Evolutionary conservation across 331 rosid genomes (phyloP).

Genomic region (Quercus lobata): DNA sequence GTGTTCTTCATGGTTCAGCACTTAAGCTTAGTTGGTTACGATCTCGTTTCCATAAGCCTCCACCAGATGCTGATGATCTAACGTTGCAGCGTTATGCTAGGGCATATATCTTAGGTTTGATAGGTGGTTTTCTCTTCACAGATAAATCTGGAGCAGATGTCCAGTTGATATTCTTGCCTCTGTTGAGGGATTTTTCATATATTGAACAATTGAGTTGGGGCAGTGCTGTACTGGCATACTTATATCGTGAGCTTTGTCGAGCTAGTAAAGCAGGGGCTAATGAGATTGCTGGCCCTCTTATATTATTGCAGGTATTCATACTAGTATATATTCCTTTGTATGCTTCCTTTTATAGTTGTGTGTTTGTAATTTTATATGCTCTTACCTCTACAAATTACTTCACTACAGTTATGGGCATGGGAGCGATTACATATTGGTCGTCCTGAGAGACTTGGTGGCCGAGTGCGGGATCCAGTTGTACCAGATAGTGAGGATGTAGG

Average conservation of each 20-base stretch:
- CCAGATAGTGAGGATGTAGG: background rate
- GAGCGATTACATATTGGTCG: slow-evolving; percentile 15
- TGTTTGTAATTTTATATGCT: background rate
- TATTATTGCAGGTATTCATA: slow-evolving; percentile 16
- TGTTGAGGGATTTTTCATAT: slow-evolving; percentile 13
- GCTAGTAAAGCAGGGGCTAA: slow-evolving; percentile 10
- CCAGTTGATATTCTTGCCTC: slow-evolving; percentile 20
- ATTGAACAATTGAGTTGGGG: slow-evolving; percentile 17
- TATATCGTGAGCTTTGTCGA: slow-evolving; percentile 24
- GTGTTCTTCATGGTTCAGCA: slow-evolving; percentile 15
- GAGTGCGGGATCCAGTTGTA: background rate
- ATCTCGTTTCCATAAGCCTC: slow-evolving; percentile 9
- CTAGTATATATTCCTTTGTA: background rate
- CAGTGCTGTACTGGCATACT: slow-evolving; percentile 21
- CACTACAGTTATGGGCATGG: slow-evolving; percentile 24
- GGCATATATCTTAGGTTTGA: slow-evolving; percentile 22
- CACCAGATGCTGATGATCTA: slow-evolving; percentile 13
- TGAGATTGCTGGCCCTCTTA: slow-evolving; percentile 26
- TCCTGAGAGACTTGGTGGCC: slow-evolving; percentile 7
- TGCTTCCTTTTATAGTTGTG: background rate
- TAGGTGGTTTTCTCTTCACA: slow-evolving; percentile 19
- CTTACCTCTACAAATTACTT: background rate
- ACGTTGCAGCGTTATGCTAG: slow-evolving; percentile 16
- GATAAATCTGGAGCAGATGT: slow-evolving; percentile 26
- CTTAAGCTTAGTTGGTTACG: slow-evolving; percentile 30